These are phyloP conservation scores for Penicillium italicum DNA, from an alignment of 2,329 filamentous ascomycete species.

Conservation along the genomic window DNA sequence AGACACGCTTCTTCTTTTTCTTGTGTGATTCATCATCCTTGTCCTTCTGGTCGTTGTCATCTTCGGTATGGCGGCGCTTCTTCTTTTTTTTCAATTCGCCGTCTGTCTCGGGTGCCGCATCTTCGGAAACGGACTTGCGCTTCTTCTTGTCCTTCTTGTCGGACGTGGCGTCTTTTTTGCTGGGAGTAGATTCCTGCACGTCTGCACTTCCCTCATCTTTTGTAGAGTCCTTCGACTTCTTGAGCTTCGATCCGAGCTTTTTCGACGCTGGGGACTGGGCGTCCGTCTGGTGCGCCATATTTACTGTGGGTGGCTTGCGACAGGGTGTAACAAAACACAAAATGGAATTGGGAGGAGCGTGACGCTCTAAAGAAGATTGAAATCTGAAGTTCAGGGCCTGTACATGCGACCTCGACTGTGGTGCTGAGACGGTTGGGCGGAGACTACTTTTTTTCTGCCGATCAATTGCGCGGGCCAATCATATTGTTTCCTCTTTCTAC, in stretches of 20 bases:
- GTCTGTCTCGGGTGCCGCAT: conserved; percentile 16
- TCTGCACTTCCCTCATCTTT: conserved; percentile 23
- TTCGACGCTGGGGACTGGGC: conserved; percentile 52
- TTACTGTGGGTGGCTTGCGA: not conserved
- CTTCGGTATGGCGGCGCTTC: conserved; percentile 22
- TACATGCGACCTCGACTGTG: conserved; percentile 1
- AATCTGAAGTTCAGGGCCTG: not conserved
- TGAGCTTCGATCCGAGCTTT: conserved; percentile 58
- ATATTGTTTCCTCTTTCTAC: not conserved
- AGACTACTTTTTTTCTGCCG: conserved; percentile 13
- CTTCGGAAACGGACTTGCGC: conserved; percentile 15
- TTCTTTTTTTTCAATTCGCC: conserved; percentile 21
- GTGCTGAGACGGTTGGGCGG: conserved; percentile 1
- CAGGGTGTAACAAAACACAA: not conserved
- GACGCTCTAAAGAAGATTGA: not conserved
- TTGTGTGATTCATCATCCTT: conserved; percentile 14
- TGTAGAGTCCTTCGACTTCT: conserved; percentile 44
- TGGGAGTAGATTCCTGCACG: conserved; percentile 2
- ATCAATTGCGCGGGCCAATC: conserved; percentile 6
- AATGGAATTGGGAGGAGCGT: not conserved
- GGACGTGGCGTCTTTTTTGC: conserved; percentile 10
- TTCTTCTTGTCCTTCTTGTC: conserved; percentile 26
- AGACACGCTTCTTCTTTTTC: conserved; percentile 54
- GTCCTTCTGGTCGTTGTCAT: conserved; percentile 14
- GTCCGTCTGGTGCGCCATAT: conserved; percentile 5